These are phyloP conservation scores for Trichoderma sp. DNA, from an alignment of 2,329 filamentous ascomycete genomes.

Conservation along the genomic window DNA sequence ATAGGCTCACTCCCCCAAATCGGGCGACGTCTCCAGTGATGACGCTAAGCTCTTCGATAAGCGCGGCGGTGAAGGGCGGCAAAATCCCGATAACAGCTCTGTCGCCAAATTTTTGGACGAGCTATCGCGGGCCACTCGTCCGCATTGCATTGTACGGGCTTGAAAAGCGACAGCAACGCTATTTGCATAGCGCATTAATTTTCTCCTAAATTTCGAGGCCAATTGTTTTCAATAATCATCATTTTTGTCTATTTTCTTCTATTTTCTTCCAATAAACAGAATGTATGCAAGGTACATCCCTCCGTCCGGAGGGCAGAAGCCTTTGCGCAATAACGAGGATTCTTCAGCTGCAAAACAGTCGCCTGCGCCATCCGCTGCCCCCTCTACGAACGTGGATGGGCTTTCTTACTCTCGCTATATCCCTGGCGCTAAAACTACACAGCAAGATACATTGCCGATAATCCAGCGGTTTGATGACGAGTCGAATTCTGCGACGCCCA, in stretches of 20 bases:
- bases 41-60: constrained; percentile 35
- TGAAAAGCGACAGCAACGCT: constrained; percentile 1
- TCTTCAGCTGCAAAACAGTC: constrained; percentile 16
- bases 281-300: constrained; percentile 53
- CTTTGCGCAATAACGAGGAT: constrained; percentile 1
- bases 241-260: neutral
- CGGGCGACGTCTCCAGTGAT: constrained; percentile 15
- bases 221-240: constrained; percentile 27
- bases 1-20: constrained; percentile 21
- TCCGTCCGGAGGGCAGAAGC: constrained; percentile 36
- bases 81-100: constrained; percentile 44
- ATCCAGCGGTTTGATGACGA: constrained; percentile 40
- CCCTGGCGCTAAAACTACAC: constrained; percentile 38
- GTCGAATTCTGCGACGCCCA: constrained; percentile 35
- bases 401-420: constrained; percentile 50
- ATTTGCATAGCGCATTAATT: neutral
- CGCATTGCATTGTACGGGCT: neutral
- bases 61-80: constrained; percentile 44
- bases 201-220: constrained; percentile 2
- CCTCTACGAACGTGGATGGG: constrained; percentile 30
- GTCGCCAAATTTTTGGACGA: constrained; percentile 43
- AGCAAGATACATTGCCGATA: constrained; percentile 25
- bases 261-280: neutral
- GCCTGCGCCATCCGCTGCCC: constrained; percentile 19
- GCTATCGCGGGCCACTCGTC: constrained; percentile 6